Conservation (phyloP, 192 early-diverging fungal species). For the Backusella parvicylindrica region DNA sequence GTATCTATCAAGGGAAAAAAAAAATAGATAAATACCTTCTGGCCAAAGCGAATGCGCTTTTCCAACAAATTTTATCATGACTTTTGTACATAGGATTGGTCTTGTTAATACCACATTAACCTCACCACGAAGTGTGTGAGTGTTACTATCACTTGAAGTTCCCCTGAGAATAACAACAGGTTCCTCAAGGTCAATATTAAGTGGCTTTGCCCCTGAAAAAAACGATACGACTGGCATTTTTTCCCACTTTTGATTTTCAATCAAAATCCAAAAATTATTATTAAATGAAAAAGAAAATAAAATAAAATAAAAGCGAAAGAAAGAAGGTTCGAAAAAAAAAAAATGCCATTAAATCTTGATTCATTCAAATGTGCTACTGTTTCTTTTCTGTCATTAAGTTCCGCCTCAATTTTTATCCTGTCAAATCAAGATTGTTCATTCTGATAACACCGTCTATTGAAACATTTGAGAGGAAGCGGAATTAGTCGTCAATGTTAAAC, state of each 20-base stretch:
- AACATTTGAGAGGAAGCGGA: not conserved
- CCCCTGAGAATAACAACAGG: conserved; percentile 24
- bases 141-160: conserved; percentile 4
- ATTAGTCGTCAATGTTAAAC: not conserved
- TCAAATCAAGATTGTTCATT: not conserved
- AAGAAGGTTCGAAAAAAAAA: not conserved
- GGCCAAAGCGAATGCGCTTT: conserved; percentile 30
- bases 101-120: conserved; percentile 20
- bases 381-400: not conserved
- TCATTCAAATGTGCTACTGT: not conserved
- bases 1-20: not conserved
- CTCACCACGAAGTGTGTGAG: conserved; percentile 24
- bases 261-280: not conserved
- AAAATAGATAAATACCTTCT: conserved; percentile 15
- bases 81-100: not conserved
- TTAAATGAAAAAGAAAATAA: not conserved
- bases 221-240: conserved; percentile 22
- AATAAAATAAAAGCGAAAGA: not conserved
- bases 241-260: not conserved
- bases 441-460: not conserved
- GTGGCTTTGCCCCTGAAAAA: conserved; percentile 15
- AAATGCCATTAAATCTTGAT: not conserved
- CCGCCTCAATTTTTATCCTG: not conserved
- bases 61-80: conserved; percentile 26
- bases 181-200: conserved; percentile 32